Evolutionary conservation across 495 filamentous ascomycete species (phyloP), one percentile per base, ranked within the genome.

Genomic region (Sordaria brevicollis): DNA sequence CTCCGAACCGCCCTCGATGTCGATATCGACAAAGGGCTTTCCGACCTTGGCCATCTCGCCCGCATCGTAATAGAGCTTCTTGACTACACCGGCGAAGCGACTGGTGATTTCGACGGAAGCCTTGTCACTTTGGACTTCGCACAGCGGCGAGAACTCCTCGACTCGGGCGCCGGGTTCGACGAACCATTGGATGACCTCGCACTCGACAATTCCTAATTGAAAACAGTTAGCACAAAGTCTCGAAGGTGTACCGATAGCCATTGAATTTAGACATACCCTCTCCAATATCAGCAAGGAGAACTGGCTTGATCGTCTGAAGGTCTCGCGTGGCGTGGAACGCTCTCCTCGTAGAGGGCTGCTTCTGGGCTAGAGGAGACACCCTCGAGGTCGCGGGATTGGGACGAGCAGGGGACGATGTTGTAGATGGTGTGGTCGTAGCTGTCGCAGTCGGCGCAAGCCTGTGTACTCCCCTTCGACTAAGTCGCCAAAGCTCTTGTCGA

Each of bases 151-250:
- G 87, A 96, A 99, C 81, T 99, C 93, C 83, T 98, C 94, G 73
- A 99, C 93, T 68, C 93, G 89, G 31, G 96, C 96, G 66, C 92
- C 94, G 67, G 96, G 94, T 79, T 97, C 91, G 71, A 98, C 95
- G 79, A 97, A 99, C 96, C 96, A 99, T 83, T 98, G 96, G 74
- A 98, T 98, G 76, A 99, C 92, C 79, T 98, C 94, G 79, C 95
- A 96, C 81, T 99, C 95, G 73, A 93, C 92, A 76, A 98, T 99
- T 65, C 95, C 93, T 97, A 70, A 19, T 34, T 4, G 41, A 54
- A 71, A 65, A 43, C 62, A 25, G 35, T 68, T 66, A 66, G 41
- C 37, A 7, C 29, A 37, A 31, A 15, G 31, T 5, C 0, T 35
- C n/a, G 35, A 57, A 62, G 49, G 13, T 31, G 10, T 11, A 17